phyloP scores from a whole-genome alignment of 371 early-diverging fungal species.

The Nematocida major region DNA sequence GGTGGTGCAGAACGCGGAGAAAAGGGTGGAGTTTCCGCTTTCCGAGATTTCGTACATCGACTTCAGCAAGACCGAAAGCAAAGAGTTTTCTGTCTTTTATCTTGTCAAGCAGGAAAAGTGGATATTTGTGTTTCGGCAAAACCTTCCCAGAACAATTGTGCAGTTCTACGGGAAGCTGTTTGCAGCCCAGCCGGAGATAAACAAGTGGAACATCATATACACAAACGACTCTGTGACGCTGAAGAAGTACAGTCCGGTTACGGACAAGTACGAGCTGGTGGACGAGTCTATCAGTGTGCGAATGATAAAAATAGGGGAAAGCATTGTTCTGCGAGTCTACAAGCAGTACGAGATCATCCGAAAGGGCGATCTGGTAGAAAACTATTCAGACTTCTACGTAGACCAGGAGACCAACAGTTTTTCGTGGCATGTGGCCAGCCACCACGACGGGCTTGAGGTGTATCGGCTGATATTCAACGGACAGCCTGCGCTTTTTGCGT shows the following conservation, averaged over 20 bases:
- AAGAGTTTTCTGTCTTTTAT: constrained; percentile 19
- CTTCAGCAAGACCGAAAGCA: constrained; percentile 16
- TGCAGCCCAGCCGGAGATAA: constrained; percentile 3
- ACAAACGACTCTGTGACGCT: constrained; percentile 3
- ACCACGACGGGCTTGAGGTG: constrained; percentile 37
- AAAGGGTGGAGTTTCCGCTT: not conserved
- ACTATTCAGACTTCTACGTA: constrained; percentile 63
- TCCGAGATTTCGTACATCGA: constrained; percentile 37
- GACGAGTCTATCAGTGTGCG: not conserved
- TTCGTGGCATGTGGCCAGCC: constrained; percentile 61
- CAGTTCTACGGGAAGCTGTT: constrained; percentile 40
- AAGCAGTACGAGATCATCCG: constrained; percentile 53
- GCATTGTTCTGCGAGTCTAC: constrained; percentile 56
- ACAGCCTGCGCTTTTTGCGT: constrained; percentile 58
- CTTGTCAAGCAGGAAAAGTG: not conserved
- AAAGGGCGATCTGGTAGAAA: constrained; percentile 59
- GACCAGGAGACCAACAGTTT: constrained; percentile 62
- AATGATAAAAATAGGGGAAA: constrained; percentile 1
- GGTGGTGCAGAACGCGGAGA: not conserved
- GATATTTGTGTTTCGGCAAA: constrained; percentile 32
- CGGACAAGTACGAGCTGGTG: not conserved
- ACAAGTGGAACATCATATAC: constrained; percentile 11
- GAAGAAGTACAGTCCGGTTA: not conserved
- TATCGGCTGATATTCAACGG: constrained; percentile 59
- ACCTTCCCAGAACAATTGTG: constrained; percentile 9